Evolutionary conservation across 768 basidiomycete genomes (phyloP), one percentile per base, ranked within the genome.

Genomic region (Kwoniella dendrophila): DNA sequence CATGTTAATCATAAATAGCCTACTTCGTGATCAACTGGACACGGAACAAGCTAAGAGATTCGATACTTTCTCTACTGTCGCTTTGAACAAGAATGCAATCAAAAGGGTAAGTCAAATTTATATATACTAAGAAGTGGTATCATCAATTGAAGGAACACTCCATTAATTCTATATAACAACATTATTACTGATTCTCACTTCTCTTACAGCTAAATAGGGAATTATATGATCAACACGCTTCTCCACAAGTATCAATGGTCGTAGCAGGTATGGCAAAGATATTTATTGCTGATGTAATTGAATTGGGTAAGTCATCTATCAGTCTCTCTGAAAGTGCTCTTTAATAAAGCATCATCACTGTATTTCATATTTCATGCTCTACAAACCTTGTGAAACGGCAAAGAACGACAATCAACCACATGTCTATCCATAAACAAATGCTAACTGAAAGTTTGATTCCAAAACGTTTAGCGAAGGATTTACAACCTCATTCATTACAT

Each of bases 211-310:
- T 75, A n/a, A 70, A 69, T 58, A 32, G 68, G 20, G 73, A 75
- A 27, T 20, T 72, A 20, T 70, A 56, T 56, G 73, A 75, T 33
- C 73, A 75, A 57, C 54, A 58, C 22, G 32, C 63, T 41, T 50
- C 58, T 30, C 58, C 56, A 4, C 61, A 60, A 33, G 40, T 70
- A 11, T 36, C 58, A 12, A 48, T 61, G 41, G 51, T 72, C 11
- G 27, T 75, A 20, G 73, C 62, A 8, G 67, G 71, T 63, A 56
- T 75, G 59, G 71, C 59, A 52, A 75, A 75, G 64, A 64, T 75
- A n/a, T 72, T 72, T 61, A 50, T 72, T 3, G 67, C 73, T 16
- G 73, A 75, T 32, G 56, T 75, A 18, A 62, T 75, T n/a, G 73
- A 75, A 40, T 36, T 72, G 32, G 73, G 73, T 75, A 43, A 20